Conservation (phyloP, 108 stramenopile genomes). For the Hondaea fermentalgiana region DNA sequence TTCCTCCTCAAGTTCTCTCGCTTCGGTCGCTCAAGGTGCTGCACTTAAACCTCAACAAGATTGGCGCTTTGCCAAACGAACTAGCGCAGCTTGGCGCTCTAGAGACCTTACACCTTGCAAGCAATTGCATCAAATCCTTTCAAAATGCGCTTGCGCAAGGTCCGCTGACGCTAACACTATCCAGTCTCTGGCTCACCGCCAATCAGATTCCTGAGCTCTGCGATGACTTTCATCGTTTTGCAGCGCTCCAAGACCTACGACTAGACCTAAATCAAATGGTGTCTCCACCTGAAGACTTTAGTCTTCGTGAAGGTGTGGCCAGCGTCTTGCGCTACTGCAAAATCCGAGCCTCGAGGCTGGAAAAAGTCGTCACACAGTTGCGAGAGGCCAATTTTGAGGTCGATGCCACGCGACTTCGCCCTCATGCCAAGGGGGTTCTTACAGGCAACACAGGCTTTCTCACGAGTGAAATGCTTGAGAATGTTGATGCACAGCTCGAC, state of each 20-base stretch:
- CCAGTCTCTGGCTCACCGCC: not conserved
- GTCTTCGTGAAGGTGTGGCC: not conserved
- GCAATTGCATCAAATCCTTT: not conserved
- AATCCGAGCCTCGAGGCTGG: not conserved
- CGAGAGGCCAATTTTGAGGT: not conserved
- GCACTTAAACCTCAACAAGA: not conserved
- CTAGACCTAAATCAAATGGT: not conserved
- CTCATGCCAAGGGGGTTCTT: not conserved
- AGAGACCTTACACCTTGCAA: not conserved
- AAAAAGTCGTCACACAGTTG: not conserved
- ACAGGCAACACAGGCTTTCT: not conserved
- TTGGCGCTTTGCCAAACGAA: not conserved
- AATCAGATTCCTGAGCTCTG: not conserved
- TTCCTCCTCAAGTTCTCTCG: not conserved
- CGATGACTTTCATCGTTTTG: not conserved
- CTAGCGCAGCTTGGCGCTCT: not conserved
- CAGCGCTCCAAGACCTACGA: not conserved
- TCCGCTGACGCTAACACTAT: not conserved
- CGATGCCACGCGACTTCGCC: not conserved
- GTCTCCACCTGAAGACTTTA: not conserved
- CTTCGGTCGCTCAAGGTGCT: not conserved
- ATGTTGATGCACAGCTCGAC: not conserved
- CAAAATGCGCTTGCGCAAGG: not conserved
- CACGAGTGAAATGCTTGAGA: not conserved
- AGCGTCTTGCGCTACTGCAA: not conserved